Base-by-base conservation (phyloP, 371 early-diverging fungal species). In the Mortierella sp. region DNA sequence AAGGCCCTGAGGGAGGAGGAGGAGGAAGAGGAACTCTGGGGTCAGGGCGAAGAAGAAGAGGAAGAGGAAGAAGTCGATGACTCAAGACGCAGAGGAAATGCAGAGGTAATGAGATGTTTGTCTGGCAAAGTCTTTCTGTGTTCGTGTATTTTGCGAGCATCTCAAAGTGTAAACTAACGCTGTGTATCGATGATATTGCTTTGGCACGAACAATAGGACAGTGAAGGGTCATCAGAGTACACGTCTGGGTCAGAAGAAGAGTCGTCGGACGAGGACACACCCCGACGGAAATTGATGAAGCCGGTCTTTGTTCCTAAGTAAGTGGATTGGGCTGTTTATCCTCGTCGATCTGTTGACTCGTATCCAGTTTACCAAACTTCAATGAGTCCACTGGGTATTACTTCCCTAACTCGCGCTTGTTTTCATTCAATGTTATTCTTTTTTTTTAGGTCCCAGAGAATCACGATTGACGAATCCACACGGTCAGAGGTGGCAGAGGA, bases 281-380 rank as follows among this genome's bases (percentile, higher is more conserved):
- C 89, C 6, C 78, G 84, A 49, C 72, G 87, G 32, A 86, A 88
- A 12, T 81, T 93, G 29, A 87, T 96, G 27, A 96, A 96, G 77
- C 97, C 97, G 6, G 93, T 96, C 16, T 97, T 97, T 90, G 92
- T 96, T 75, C 94, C 95, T 89, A 97, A 95, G 95, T 96, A 90
- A 41, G 51, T n/a, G 10, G 6, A n/a, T 16, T 63, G 35, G 18
- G 11, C 14, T 63, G 18, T 18, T 32, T 24, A 43, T 24, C 16
- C 4, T 68, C 14, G 8, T 29, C 38, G 0, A 56, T 43, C 4
- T n/a, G 38, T 16, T 51, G 55, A 0, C 32, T 56, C 27, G 11
- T 27, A 56, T 27, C 48, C 14, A 11, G 2, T 27, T 27, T 27
- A 56, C 3, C 11, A 27, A 56, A 10, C 4, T 55, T 12, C 55